Conservation (phyloP, 805 yeast species). For the Yarrowia sp. region DNA sequence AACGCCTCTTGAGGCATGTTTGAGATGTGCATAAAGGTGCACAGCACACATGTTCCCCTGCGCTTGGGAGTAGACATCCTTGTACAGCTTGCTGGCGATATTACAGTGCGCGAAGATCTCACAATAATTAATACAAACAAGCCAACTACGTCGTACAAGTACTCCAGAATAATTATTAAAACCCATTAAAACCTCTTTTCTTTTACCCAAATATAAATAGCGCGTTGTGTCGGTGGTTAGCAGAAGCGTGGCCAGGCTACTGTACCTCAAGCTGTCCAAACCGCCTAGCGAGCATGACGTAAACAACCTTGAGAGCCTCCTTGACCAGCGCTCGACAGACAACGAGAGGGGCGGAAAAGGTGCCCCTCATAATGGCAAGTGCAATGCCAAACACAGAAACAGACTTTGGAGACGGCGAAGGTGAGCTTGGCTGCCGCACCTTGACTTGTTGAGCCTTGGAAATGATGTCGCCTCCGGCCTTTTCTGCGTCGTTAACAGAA, state of each 20-base stretch:
- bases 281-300: conserved; percentile 14
- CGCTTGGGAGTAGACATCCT: not conserved
- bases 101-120: not conserved
- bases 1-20: not conserved
- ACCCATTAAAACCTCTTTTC: conserved; percentile 12
- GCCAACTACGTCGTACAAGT: too few relatives aligned
- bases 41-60: conserved; percentile 23
- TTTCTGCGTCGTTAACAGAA: conserved; percentile 27
- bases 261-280: conserved; percentile 14
- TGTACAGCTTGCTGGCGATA: not conserved
- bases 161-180: not conserved
- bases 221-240: conserved; percentile 7
- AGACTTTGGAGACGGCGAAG: conserved; percentile 19
- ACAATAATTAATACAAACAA: too few relatives aligned
- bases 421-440: not conserved
- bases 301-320: conserved; percentile 9
- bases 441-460: conserved; percentile 16
- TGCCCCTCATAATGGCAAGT: conserved; percentile 22
- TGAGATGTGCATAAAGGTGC: not conserved
- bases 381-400: conserved; percentile 7
- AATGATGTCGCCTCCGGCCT: conserved; percentile 25
- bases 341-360: conserved; percentile 13
- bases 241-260: not conserved
- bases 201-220: conserved; percentile 20
- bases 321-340: conserved; percentile 14